Conservation (phyloP, 208 protist species). For the Phytomonas sp. region DNA sequence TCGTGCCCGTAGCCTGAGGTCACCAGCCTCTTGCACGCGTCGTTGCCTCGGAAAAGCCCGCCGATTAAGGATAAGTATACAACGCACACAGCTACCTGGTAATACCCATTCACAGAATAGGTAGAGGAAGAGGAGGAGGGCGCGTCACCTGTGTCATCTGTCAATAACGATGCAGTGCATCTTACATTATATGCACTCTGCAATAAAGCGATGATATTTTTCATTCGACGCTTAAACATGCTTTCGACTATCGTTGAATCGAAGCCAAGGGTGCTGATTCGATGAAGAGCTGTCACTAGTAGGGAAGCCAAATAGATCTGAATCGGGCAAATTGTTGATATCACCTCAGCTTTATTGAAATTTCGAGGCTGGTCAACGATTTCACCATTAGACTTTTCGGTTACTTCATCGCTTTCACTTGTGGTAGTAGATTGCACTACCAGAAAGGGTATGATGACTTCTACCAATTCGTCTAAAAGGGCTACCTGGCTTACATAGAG, state of each 20-base stretch:
- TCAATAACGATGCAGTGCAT: neutral
- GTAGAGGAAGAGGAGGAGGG: neutral
- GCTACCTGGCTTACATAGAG: slow-evolving; percentile 19
- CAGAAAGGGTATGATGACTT: slow-evolving; percentile 11
- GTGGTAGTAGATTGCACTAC: slow-evolving; percentile 3
- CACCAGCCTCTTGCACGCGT: slow-evolving; percentile 32
- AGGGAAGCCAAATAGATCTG: slow-evolving; percentile 25
- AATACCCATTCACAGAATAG: neutral
- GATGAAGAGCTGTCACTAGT: slow-evolving; percentile 19
- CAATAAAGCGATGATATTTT: neutral
- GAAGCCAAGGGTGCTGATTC: slow-evolving; percentile 4
- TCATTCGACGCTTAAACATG: neutral
- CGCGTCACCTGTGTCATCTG: neutral
- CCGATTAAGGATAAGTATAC: slow-evolving; percentile 41
- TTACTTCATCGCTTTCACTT: slow-evolving; percentile 1
- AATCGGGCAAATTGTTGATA: neutral
- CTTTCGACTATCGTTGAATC: neutral
- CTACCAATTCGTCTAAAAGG: slow-evolving; percentile 24
- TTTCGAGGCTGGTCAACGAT: neutral
- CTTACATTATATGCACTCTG: neutral
- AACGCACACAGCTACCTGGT: slow-evolving; percentile 8
- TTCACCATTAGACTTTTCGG: neutral
- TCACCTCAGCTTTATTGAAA: neutral
- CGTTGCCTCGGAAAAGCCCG: slow-evolving; percentile 32
- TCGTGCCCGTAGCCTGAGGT: slow-evolving; percentile 22